Evolutionary conservation across 2,329 filamentous ascomycete species (phyloP).

Genomic region (Myriosclerotinia duriaeana): DNA sequence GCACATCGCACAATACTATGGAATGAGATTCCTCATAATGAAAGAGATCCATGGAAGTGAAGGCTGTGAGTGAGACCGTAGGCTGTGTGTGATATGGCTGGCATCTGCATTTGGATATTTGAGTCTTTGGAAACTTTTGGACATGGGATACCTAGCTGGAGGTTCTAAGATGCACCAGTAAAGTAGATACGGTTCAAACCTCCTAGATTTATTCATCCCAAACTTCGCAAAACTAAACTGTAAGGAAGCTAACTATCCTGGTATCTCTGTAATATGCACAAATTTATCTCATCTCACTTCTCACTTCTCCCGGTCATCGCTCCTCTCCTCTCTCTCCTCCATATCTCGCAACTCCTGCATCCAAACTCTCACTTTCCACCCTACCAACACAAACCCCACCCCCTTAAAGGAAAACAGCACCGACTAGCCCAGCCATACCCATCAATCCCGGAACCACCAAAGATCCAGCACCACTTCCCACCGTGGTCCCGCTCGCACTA

Average conservation of each 20-base stretch:
- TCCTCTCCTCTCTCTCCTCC: not conserved
- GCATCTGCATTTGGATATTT: too few species aligned
- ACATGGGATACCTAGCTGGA: too few species aligned
- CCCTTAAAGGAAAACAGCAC: not conserved
- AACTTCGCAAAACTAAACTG: not conserved
- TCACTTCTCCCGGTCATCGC: too few species aligned
- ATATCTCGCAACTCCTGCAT: not conserved
- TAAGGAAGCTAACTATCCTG: not conserved
- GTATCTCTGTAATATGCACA: not conserved
- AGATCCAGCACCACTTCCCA: not conserved
- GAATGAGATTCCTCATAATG: too few species aligned
- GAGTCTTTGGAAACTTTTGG: too few species aligned
- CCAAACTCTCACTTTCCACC: too few species aligned
- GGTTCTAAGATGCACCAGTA: too few species aligned
- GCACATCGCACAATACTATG: too few species aligned
- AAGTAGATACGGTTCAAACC: not conserved
- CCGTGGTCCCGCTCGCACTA: not conserved
- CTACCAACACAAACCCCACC: not conserved
- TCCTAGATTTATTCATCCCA: not conserved
- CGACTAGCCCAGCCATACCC: not conserved
- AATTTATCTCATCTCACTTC: not conserved
- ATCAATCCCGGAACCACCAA: constrained; percentile 17
- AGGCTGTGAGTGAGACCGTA: too few species aligned
- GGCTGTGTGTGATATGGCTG: too few species aligned
- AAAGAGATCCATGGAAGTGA: too few species aligned